phyloP scores from a whole-genome alignment of 2,329 filamentous ascomycete genomes.

The Fusarium neocosmosporiellum region DNA sequence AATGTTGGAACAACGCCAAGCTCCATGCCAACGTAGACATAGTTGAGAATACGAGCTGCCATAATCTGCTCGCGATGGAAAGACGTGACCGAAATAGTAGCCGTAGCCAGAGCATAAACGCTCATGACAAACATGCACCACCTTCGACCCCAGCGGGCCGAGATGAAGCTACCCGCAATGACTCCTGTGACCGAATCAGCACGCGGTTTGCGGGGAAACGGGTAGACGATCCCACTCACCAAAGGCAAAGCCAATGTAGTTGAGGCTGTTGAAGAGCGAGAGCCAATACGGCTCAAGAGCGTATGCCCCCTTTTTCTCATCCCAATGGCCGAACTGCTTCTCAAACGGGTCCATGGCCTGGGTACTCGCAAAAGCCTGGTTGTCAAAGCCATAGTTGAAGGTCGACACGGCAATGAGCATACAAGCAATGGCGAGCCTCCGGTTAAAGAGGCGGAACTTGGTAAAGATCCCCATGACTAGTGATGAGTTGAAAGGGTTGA shows the following conservation, averaged over 20 bases:
- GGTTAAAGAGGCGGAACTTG: conserved; percentile 42
- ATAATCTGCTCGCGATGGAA: conserved; percentile 34
- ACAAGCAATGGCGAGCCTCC: conserved; percentile 24
- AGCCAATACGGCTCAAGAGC: conserved; percentile 46
- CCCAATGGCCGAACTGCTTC: conserved; percentile 47
- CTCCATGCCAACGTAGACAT: conserved; percentile 41
- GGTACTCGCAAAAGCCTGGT: conserved; percentile 49
- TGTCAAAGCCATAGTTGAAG: conserved; percentile 56
- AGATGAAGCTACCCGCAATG: conserved; percentile 35
- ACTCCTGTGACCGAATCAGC: conserved; percentile 26
- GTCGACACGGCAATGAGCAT: conserved; percentile 50
- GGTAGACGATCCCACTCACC: too few relatives aligned
- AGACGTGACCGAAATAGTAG: conserved; percentile 34
- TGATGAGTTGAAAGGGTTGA: not conserved
- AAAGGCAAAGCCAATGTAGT: conserved; percentile 49
- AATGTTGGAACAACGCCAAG: conserved; percentile 47
- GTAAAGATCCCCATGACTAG: conserved; percentile 31
- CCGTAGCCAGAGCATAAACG: conserved; percentile 44
- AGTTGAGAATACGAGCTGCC: conserved; percentile 38
- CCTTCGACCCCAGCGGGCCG: conserved; percentile 38
- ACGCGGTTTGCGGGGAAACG: accelerated
- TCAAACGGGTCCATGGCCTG: conserved; percentile 53
- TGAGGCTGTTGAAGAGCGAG: conserved; percentile 51
- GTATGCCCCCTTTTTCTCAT: conserved; percentile 39
- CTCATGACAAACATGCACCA: conserved; percentile 52